A percentile compares a stretch with the other conserved stretches of the same genome.
These are phyloP conservation scores for Zymoseptoria passerinii DNA, from an alignment of 2,329 filamentous ascomycete genomes.

Conservation along the genomic window DNA sequence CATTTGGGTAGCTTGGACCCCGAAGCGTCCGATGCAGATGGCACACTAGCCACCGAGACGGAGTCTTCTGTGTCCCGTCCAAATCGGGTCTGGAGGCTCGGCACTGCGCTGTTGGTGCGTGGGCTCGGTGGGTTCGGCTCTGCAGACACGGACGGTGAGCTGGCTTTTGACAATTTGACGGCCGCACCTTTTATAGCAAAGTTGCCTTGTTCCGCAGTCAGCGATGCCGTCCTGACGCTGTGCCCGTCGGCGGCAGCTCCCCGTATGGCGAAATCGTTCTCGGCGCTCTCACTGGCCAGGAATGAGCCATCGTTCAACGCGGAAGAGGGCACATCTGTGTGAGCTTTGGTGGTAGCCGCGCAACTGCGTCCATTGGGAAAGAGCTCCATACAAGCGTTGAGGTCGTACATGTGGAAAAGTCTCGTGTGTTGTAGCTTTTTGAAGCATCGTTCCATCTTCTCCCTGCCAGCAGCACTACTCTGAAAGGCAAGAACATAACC, in stretches of 20 bases:
- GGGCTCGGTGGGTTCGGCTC: background rate
- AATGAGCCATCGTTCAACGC: background rate
- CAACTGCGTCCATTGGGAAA: background rate
- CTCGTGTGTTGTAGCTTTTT: background rate
- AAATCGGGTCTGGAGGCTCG: background rate
- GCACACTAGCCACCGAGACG: constrained; percentile 6
- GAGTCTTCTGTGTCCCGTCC: constrained; percentile 1
- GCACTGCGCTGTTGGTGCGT: background rate
- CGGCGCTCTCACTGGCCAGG: background rate
- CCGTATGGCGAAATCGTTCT: background rate
- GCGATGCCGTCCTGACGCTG: background rate
- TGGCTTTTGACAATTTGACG: background rate
- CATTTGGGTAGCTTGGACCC: constrained; percentile 1
- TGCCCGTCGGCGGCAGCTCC: no score
- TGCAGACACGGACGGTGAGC: background rate
- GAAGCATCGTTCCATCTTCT: background rate
- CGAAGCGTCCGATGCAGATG: constrained; percentile 3
- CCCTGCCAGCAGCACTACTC: constrained; percentile 2
- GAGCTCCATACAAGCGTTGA: background rate
- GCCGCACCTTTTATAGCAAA: background rate
- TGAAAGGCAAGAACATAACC: constrained; percentile 23
- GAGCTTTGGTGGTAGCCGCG: background rate
- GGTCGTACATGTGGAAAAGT: background rate
- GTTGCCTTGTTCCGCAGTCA: background rate
- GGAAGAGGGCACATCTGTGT: background rate